Evolutionary conservation across 768 basidiomycete species (phyloP).

Genomic region (Amanita fuliginea): DNA sequence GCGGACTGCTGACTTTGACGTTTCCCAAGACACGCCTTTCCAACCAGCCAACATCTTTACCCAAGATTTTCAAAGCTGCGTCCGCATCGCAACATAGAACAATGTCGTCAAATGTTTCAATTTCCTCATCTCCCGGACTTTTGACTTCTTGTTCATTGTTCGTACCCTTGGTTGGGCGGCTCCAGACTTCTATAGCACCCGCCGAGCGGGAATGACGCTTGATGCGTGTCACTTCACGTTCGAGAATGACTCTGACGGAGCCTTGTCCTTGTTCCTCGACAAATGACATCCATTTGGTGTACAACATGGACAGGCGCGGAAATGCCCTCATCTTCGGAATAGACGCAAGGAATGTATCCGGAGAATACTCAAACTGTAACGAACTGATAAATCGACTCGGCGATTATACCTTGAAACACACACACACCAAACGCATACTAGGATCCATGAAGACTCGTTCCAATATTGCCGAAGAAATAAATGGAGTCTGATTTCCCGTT

Average conservation of each 20-base stretch:
- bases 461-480: conserved; percentile 20
- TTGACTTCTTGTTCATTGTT: conserved; percentile 17
- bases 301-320: conserved; percentile 17
- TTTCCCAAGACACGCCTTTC: conserved; percentile 20
- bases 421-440: conserved; percentile 20
- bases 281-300: conserved; percentile 15
- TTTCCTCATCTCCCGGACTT: conserved; percentile 16
- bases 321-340: conserved; percentile 21
- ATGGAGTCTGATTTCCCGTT: conserved; percentile 23
- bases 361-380: conserved; percentile 20
- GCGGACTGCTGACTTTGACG: conserved; percentile 13
- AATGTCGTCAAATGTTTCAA: conserved; percentile 17
- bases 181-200: conserved; percentile 16
- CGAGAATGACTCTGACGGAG: conserved; percentile 14
- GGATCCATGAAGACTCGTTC: conserved; percentile 24
- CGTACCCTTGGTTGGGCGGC: conserved; percentile 17
- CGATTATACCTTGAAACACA: not conserved
- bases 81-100: conserved; percentile 20
- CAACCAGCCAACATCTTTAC: conserved; percentile 16
- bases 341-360: conserved; percentile 18
- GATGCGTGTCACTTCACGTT: conserved; percentile 18
- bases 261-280: conserved; percentile 17
- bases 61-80: conserved; percentile 15
- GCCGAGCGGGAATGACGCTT: conserved; percentile 11
- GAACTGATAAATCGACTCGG: not conserved